Evolutionary conservation across 2,329 filamentous ascomycete species (phyloP), one percentile per base, ranked within the genome.

Genomic region (Colletotrichum chrysophilum): DNA sequence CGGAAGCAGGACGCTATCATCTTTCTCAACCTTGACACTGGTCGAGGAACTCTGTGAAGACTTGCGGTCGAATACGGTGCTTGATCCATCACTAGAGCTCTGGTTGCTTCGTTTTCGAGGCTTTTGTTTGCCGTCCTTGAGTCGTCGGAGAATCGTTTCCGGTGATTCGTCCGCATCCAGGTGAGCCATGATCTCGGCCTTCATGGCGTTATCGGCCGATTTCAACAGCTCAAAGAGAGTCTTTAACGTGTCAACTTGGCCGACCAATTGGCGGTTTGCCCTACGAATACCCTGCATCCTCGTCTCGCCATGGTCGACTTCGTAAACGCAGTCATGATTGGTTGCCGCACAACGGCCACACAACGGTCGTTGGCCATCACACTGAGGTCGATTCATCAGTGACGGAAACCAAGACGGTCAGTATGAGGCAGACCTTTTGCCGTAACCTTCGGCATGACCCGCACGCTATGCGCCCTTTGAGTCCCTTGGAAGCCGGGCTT

Each of bases 211-310:
- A 10, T 34, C n/a, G 3, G 61, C 72, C 10, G 67, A 62, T 38
- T 66, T 75, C 21, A 75, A 55, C 16, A 36, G 32, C 30, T 66
- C 61, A n/a, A 75, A 61, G 8, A 75, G 34, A n/a, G 72, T 56
- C 18, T 62, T 75, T 3, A 75, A 64, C 2, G 61, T 66, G 28
- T 71, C 66, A 0, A 75, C 36, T 38, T 75, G 58, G 1, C 68
- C 61, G 2, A 24, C 14, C 9, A 75, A 18, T 24, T 75, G 72
- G 13, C 72, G 67, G 24, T 75, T 75, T 5, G 61, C 67, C 21
- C 70, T 60, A 3, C 72, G 72, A 5, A 75, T 75, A 10, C 72
- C 72, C 68, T 75, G 72, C 72, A 75, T 75, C 36, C 72, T 38
- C 5, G 72, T 75, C 52, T 75, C 72, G 21, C 72, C 72, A 48